Evolutionary conservation across 169 alveolate genomes (phyloP), one percentile per base, ranked within the genome.

Genomic region (Ichthyophthirius multifiliis): DNA sequence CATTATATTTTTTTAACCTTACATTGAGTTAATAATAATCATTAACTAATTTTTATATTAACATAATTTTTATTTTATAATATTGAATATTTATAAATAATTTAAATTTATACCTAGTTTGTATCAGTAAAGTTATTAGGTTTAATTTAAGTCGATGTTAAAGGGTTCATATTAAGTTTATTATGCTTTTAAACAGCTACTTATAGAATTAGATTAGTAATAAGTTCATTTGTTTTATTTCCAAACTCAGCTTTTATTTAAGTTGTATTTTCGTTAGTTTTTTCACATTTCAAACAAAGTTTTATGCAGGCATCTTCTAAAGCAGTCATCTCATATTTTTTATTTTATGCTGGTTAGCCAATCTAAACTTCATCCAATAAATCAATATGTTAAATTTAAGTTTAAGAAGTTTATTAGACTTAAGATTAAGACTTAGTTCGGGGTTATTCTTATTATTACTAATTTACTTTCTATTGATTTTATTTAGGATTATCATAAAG

Each of bases 151-250:
- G 77, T 34, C 2, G 48, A 67, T 18, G 43, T 35, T 4, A 67
- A 18, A 39, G 79, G 47, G 5, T 76, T 81, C 31, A 73, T 23
- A 16, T 74, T 39, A 37, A 81, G 41, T 73, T 81, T 81, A 44
- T 64, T 34, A 41, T 81, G 75, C 37, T 81, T 81, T 30, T 71
- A 23, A 55, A 81, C 86, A 20, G 86, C 86, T 18, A 81, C 75
- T 31, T 55, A 55, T 13, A 81, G 48, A 15, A 18, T 15, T 13
- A 81, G 35, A 15, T 71, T 82, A 39, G 63, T 81, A 10, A 71
- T 48, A n/a, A 44, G 34, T 32, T 43, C 37, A 13, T 39, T 62
- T 45, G 86, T 73, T 46, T 81, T 81, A 35, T 81, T 81, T 2
- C 71, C 71, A 27, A 27, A 55, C 5, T 55, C 71, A 2, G 31